These are phyloP conservation scores for Beauveria sp. DNA, from an alignment of 2,329 filamentous ascomycete genomes.

Conservation along the genomic window DNA sequence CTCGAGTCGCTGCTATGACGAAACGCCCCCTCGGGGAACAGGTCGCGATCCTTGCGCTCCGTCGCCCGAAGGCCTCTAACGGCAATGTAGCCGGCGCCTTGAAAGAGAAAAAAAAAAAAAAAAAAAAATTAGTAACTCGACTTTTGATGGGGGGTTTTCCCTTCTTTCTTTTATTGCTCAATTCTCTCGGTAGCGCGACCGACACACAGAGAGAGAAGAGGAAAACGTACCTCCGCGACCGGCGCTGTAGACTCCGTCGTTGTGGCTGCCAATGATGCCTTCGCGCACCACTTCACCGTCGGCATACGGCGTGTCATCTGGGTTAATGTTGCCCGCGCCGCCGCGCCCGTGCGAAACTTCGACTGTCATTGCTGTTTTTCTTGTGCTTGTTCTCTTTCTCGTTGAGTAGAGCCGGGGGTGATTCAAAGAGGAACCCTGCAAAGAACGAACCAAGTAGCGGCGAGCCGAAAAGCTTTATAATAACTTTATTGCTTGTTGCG, in stretches of 20 bases:
- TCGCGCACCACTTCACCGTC: slow-evolving; percentile 55
- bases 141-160: too few species aligned
- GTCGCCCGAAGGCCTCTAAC: slow-evolving; percentile 34
- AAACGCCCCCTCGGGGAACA: slow-evolving; percentile 44
- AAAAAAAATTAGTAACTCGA: background rate
- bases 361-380: slow-evolving; percentile 22
- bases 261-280: slow-evolving; percentile 46
- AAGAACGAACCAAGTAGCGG: background rate
- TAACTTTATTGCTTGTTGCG: background rate
- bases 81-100: slow-evolving; percentile 52
- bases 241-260: slow-evolving; percentile 50
- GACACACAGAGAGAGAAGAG: background rate
- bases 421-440: too few species aligned
- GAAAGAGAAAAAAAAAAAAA: background rate
- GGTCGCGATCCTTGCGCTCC: slow-evolving; percentile 41
- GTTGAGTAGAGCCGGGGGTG: too few species aligned
- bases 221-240: slow-evolving; percentile 46
- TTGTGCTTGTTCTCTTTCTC: background rate
- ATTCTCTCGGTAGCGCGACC: too few species aligned
- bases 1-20: slow-evolving; percentile 39
- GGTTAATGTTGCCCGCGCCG: slow-evolving; percentile 53
- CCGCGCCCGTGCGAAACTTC: slow-evolving; percentile 55
- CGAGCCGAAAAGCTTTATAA: background rate
- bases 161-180: background rate
- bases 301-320: slow-evolving; percentile 50